Conservation (phyloP, 768 basidiomycete species). For the Gymnopilus junonius region DNA sequence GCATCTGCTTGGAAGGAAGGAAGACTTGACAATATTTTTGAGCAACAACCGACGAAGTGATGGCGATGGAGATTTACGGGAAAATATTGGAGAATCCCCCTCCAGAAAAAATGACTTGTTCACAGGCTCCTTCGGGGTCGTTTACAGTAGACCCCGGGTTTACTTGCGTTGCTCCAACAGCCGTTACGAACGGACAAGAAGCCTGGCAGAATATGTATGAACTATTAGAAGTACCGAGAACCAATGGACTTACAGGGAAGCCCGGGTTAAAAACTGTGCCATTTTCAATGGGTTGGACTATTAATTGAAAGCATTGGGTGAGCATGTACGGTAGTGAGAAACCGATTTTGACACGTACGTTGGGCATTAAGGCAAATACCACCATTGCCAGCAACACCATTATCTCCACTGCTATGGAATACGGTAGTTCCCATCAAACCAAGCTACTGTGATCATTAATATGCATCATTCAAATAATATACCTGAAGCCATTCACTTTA, state of each 20-base stretch:
- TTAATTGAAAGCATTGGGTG: not conserved
- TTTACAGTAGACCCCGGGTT: slow-evolving; percentile 45
- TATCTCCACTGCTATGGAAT: slow-evolving; percentile 63
- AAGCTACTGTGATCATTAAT: slow-evolving; percentile 36
- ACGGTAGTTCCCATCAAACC: slow-evolving; percentile 65
- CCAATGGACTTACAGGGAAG: slow-evolving; percentile 23
- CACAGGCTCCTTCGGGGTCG: slow-evolving; percentile 51
- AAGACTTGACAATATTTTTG: slow-evolving; percentile 7
- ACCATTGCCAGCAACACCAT: slow-evolving; percentile 49
- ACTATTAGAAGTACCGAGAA: not conserved
- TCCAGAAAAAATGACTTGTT: slow-evolving; percentile 49
- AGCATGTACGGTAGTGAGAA: not conserved
- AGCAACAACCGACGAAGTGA: slow-evolving; percentile 6
- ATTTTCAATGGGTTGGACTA: slow-evolving; percentile 27
- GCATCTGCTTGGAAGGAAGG: slow-evolving; percentile 50
- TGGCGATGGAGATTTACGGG: slow-evolving; percentile 27
- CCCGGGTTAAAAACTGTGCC: slow-evolving; percentile 31
- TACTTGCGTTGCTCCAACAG: slow-evolving; percentile 58
- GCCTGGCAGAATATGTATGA: slow-evolving; percentile 21
- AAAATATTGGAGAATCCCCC: slow-evolving; percentile 57
- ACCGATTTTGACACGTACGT: slow-evolving; percentile 29
- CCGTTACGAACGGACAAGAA: slow-evolving; percentile 56
- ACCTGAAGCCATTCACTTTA: slow-evolving; percentile 22
- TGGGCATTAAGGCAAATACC: slow-evolving; percentile 46
- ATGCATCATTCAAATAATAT: not conserved